A percentile compares a stretch with the other conserved stretches of the same genome.
phyloP scores from a whole-genome alignment of 768 basidiomycete genomes.

The Suillus cothurnatus region DNA sequence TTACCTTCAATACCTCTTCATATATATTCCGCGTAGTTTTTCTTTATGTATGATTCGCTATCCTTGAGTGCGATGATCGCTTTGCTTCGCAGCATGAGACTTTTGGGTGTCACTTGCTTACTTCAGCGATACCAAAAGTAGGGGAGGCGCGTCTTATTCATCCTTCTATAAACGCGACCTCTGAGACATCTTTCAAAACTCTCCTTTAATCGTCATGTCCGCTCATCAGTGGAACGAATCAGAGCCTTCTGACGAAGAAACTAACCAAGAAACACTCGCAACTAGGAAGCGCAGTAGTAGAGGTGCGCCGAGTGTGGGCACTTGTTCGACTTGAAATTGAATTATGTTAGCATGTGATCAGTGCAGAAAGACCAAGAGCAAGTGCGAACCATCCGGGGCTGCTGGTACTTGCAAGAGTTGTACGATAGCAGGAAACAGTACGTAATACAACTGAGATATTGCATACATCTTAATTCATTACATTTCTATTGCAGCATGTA shows the following conservation, averaged over 20 bases:
- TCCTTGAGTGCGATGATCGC: not conserved
- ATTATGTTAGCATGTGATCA: slow-evolving; percentile 72
- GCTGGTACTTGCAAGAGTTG: slow-evolving; percentile 66
- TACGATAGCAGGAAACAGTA: slow-evolving; percentile 55
- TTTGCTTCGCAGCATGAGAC: too few species aligned
- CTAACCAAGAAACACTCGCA: slow-evolving; percentile 41
- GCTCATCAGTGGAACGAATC: slow-evolving; percentile 54
- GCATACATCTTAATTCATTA: slow-evolving; percentile 8
- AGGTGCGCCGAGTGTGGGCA: slow-evolving; percentile 38
- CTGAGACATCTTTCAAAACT: slow-evolving; percentile 13
- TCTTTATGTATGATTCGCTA: not conserved
- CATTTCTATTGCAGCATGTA: slow-evolving; percentile 51
- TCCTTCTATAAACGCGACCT: slow-evolving; percentile 21
- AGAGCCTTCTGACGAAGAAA: slow-evolving; percentile 62
- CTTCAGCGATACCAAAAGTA: not conserved
- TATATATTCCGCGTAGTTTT: not conserved
- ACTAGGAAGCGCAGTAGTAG: slow-evolving; percentile 66
- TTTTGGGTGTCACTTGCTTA: too few species aligned
- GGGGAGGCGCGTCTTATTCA: slow-evolving; percentile 5
- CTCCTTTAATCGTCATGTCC: slow-evolving; percentile 25
- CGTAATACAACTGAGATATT: slow-evolving; percentile 19
- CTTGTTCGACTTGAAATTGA: not conserved
- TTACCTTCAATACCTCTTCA: slow-evolving; percentile 2
- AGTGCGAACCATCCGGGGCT: slow-evolving; percentile 64
- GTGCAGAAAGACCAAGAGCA: slow-evolving; percentile 86